Base-by-base conservation (phyloP, 176 grass and related monocot species). In the Hordeum marinum region DNA sequence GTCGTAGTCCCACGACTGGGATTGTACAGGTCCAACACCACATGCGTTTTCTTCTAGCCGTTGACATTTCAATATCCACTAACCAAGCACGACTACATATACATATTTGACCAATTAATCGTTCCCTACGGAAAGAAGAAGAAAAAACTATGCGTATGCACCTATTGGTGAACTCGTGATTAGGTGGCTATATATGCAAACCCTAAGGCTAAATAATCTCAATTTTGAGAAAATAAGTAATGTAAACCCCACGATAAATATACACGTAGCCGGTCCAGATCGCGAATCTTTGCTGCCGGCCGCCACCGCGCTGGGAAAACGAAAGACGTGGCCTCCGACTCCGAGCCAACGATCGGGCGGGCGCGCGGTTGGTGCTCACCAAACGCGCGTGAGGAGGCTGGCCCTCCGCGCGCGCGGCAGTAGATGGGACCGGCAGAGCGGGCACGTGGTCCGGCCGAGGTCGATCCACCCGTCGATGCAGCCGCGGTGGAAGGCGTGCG, bases 401-500 rank as follows among this genome's bases (percentile, higher is more conserved):
- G 1, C 46, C 46, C 46, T 50, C 46, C 55, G 18, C 10, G 9
- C 26, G 59, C 24, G 90, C 81, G 90, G 88, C 63, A 92, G 75
- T 5, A 97, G 78, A 68, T 73, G 69, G 17, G 92, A 68, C 5
- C 92, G 83, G 85, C 95, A 97, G 0, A 97, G 62, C 43, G 92
- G 92, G 81, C 95, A 97, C 2, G 88, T 91, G 32, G 18, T 8
- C 36, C 81, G 84, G 73, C 90, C 88, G 20, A 88, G 72, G 20
- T 97, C 92, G 72, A 97, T 92, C 94, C 94, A 97, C 5, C 78
- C 84, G 87, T 97, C 92, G 85, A 97, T 87, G 89, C 92, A 97
- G 65, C 26, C 46, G 63, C 77, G 78, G 85, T 97, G 95, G 88
- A 92, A 97, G 27, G 85, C 88, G 68, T 97, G 95, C 41, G 59